Conservation (phyloP, 2,329 filamentous ascomycete genomes). For the Lachnum nothofagi region DNA sequence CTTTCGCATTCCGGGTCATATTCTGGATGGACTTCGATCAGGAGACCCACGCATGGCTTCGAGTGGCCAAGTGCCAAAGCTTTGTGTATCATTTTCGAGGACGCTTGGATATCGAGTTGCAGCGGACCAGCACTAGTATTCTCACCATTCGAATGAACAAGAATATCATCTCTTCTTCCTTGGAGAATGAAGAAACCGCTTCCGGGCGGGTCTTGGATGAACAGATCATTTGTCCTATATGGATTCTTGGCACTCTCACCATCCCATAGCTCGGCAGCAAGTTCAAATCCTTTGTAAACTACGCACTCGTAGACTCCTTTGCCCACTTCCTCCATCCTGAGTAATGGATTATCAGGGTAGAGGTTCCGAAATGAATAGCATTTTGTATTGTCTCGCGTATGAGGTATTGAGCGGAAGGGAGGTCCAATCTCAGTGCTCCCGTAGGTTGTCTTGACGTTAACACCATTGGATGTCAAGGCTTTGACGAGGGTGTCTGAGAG, state of each 20-base stretch:
- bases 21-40: slow-evolving; percentile 26
- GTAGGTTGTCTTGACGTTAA: slow-evolving; percentile 34
- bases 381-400: slow-evolving; percentile 25
- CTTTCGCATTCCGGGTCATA: slow-evolving; percentile 15
- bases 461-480: slow-evolving; percentile 23
- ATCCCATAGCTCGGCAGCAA: slow-evolving; percentile 33
- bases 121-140: slow-evolving; percentile 30
- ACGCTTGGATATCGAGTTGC: slow-evolving; percentile 28
- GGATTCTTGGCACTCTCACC: slow-evolving; percentile 24
- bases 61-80: slow-evolving; percentile 27
- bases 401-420: slow-evolving; percentile 30
- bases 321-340: slow-evolving; percentile 30
- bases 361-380: slow-evolving; percentile 30
- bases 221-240: slow-evolving; percentile 31
- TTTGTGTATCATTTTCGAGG: slow-evolving; percentile 23
- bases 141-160: slow-evolving; percentile 32
- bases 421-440: slow-evolving; percentile 34
- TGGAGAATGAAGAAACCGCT: slow-evolving; percentile 30
- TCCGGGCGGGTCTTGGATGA: slow-evolving; percentile 29
- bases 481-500: slow-evolving; percentile 27
- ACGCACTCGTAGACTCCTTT: slow-evolving; percentile 31
- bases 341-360: slow-evolving; percentile 26
- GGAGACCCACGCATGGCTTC: slow-evolving; percentile 24
- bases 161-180: slow-evolving; percentile 32
- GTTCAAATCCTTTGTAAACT: slow-evolving; percentile 30